Conservation (phyloP, 768 basidiomycete genomes). For the Rhodotorula babjevae region DNA sequence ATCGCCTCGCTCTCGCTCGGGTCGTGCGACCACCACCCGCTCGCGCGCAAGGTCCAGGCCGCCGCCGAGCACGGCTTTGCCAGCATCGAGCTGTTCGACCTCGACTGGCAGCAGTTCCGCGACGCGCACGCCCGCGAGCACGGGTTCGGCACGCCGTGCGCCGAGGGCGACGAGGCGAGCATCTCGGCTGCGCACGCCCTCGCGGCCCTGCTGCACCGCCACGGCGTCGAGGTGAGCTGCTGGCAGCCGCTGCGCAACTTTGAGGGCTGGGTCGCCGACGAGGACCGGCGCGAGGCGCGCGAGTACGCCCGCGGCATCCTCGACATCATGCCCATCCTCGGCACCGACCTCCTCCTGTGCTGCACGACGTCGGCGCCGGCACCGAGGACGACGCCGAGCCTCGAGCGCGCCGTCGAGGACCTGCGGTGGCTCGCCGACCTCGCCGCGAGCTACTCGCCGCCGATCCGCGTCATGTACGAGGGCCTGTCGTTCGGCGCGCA, state of each 20-base stretch:
- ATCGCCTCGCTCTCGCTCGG: conserved; percentile 42
- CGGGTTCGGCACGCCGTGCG: conserved; percentile 41
- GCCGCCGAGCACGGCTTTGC: conserved; percentile 35
- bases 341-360: conserved; percentile 48
- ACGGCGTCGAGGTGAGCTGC: conserved; percentile 45
- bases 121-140: conserved; percentile 43
- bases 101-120: conserved; percentile 46
- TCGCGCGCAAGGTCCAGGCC: conserved; percentile 46
- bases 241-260: conserved; percentile 50
- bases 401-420: conserved; percentile 43
- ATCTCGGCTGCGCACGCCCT: conserved; percentile 44
- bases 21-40: conserved; percentile 42
- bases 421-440: conserved; percentile 46
- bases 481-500: conserved; percentile 47
- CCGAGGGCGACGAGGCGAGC: conserved; percentile 36
- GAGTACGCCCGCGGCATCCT: conserved; percentile 46
- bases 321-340: conserved; percentile 45
- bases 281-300: conserved; percentile 43
- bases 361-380: conserved; percentile 47
- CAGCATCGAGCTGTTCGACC: conserved; percentile 47
- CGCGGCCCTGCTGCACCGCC: conserved; percentile 12
- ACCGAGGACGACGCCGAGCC: conserved; percentile 36
- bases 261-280: conserved; percentile 46
- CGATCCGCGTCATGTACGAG: conserved; percentile 41
- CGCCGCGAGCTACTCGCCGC: conserved; percentile 45